Base-by-base conservation (phyloP, 2,329 filamentous ascomycete genomes). In the Microcyclosporella mali region DNA sequence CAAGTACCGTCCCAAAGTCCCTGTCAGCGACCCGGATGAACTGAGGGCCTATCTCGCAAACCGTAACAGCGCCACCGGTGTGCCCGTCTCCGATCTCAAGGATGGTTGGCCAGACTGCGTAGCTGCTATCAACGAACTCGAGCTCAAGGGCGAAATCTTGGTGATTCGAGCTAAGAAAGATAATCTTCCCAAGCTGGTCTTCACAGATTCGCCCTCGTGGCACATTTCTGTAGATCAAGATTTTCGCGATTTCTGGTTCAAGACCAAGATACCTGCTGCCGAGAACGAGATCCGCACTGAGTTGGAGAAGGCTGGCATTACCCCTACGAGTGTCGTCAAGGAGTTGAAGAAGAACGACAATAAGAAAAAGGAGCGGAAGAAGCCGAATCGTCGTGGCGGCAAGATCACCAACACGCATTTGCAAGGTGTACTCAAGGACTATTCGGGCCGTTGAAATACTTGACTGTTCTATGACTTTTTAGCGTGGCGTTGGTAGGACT, bases 161-260 rank as follows among this genome's bases (percentile, higher is more conserved):
- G 87, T 95, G 4, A 85, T 87, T 16, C 80, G 89, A 48, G 89
- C 89, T 43, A 94, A 92, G 69, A 97, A 97, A 70, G 90, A 97
- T 63, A 84, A 85, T 59, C 78, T 85, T 55, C 82, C 90, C 1
- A 81, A 83, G 57, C 86, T 84, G 70, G 82, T 98, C 40, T 97
- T 89, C 88, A 76, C 82, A 40, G 87, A 98, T 64, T 87, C 95
- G 57, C 78, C 88, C 11, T 41, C 47, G 12, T 56, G 47, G 29
- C 58, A 82, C 80, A 42, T 53, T 35, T 31, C 49, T 41, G 46
- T 97, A 55, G 88, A 95, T 60, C 69, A 77, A 7, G 88, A 95
- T 63, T 95, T 97, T 64, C 77, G 82, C 63, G 70, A 72, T 46
- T 84, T 90, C 68, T 98, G 89, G 88, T 76, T 83, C 50, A 84